A percentile compares a stretch with the other conserved stretches of the same genome.
phyloP scores from a whole-genome alignment of 306 rosid species.

The Citrullus colocynthis region DNA sequence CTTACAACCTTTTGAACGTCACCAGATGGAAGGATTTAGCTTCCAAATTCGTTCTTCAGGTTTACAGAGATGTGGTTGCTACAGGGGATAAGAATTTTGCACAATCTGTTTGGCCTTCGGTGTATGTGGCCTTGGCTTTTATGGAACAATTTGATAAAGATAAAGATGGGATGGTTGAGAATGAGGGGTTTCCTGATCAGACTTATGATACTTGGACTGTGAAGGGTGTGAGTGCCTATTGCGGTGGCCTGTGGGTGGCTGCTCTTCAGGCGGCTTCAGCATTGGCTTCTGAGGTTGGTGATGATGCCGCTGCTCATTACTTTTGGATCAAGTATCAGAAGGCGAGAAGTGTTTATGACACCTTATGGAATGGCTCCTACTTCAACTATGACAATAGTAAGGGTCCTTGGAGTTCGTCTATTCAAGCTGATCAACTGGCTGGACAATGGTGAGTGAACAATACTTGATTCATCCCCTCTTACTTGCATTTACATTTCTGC shows the following conservation, averaged over 20 bases:
- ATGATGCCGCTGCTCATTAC: slow-evolving; percentile 59
- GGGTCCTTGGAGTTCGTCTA: slow-evolving; percentile 54
- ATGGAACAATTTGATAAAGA: slow-evolving; percentile 96
- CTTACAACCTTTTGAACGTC: slow-evolving; percentile 55
- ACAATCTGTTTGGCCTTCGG: slow-evolving; percentile 84
- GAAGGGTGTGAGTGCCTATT: slow-evolving; percentile 85
- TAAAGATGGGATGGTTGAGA: slow-evolving; percentile 90
- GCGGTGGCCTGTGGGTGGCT: slow-evolving; percentile 95
- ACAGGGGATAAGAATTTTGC: slow-evolving; percentile 89
- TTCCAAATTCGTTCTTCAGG: slow-evolving; percentile 91
- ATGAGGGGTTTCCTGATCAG: slow-evolving; percentile 94
- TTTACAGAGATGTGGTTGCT: slow-evolving; percentile 82
- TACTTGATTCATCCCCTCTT: too few relatives aligned
- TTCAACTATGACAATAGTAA: slow-evolving; percentile 68
- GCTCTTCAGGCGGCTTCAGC: slow-evolving; percentile 93
- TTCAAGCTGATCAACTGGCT: slow-evolving; percentile 96
- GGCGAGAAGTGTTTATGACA: slow-evolving; percentile 61
- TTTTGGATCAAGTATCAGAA: slow-evolving; percentile 67
- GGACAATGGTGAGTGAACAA: slow-evolving; percentile 64
- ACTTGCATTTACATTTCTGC: neutral
- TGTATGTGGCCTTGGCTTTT: slow-evolving; percentile 80
- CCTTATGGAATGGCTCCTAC: slow-evolving; percentile 96
- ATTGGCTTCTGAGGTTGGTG: slow-evolving; percentile 70
- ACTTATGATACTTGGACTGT: slow-evolving; percentile 94
- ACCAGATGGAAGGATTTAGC: slow-evolving; percentile 94